Percentiles rank a stretch among this genome's conserved stretches.
Conservation (phyloP, 345 rosid species). For the Populus euphratica region DNA sequence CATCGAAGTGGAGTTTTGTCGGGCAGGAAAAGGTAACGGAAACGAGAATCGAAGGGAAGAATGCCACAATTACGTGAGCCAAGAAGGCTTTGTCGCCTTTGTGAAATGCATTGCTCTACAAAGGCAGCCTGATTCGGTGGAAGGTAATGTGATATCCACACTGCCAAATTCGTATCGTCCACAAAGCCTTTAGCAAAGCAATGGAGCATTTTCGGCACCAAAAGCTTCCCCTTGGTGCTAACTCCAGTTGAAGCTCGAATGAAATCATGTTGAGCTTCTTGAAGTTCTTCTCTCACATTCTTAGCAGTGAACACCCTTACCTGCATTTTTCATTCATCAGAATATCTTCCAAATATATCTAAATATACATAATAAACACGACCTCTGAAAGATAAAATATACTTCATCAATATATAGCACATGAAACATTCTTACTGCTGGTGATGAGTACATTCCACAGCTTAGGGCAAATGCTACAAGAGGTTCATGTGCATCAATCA, state of each 20-base stretch:
- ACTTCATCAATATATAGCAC: not conserved
- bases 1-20: constrained; percentile 27
- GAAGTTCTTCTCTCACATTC: constrained; percentile 66
- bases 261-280: constrained; percentile 75
- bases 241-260: constrained; percentile 78
- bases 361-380: too few relatives aligned
- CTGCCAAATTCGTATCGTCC: constrained; percentile 64
- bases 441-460: constrained; percentile 87
- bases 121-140: constrained; percentile 70
- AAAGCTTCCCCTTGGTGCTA: constrained; percentile 75
- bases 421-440: constrained; percentile 49
- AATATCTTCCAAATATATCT: not conserved
- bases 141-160: constrained; percentile 82
- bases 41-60: constrained; percentile 71
- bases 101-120: constrained; percentile 73
- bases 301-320: constrained; percentile 67
- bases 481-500: constrained; percentile 56
- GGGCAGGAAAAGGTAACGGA: constrained; percentile 75
- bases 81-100: constrained; percentile 62
- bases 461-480: constrained; percentile 78
- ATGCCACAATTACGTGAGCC: constrained; percentile 71
- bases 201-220: constrained; percentile 81
- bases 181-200: constrained; percentile 67
- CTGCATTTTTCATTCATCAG: constrained; percentile 36
- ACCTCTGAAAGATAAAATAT: not conserved